Evolutionary conservation across 495 filamentous ascomycete genomes (phyloP), one percentile per base, ranked within the genome.

Genomic region (Pyrenula aspistea): DNA sequence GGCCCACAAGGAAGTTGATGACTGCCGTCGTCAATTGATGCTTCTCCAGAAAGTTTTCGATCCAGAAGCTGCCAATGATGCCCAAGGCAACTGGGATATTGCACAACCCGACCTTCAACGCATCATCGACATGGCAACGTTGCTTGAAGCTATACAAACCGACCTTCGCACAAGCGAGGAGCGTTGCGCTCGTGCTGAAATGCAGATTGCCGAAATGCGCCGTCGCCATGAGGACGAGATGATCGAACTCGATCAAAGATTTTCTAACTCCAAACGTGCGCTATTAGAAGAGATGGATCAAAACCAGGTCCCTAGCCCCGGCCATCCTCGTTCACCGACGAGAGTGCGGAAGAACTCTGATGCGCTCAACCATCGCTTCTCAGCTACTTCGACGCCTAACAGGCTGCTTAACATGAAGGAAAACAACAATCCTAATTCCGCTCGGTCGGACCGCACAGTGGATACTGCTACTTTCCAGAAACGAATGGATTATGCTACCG

Each of bases 381-480:
- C 89, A 24, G 84, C 85, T 60, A 73, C 86, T 51, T 81, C 90
- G 48, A 90, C 88, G 0, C 87, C 89, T 11, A 85, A 84, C 53
- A 78, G 86, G 49, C 80, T 87, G 31, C 77, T 86, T 59, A 80
- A 84, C 42, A 82, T 84, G 55, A 81, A 81, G 57, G 73, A 75
- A 23, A 57, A 51, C 1, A 80, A 84, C 0, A 83, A 86, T 55
- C 31, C 31, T 8, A 88, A 96, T 68, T 96, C 92, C 25, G 82
- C 80, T 55, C 83, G 88, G 25, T 96, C 91, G 12, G 93, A 98
- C 63, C 78, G 83, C 24, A 96, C 92, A 0, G 85, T 91, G 47
- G 93, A 97, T 67, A 91, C 89, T 49, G 78, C 91, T 52, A 84
- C 87, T 59, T 94, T 87, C 70, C 90, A 94, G 65, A 88, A 86